phyloP scores from a whole-genome alignment of 192 early-diverging fungal genomes.

The Rhizoclosmatium sp. region DNA sequence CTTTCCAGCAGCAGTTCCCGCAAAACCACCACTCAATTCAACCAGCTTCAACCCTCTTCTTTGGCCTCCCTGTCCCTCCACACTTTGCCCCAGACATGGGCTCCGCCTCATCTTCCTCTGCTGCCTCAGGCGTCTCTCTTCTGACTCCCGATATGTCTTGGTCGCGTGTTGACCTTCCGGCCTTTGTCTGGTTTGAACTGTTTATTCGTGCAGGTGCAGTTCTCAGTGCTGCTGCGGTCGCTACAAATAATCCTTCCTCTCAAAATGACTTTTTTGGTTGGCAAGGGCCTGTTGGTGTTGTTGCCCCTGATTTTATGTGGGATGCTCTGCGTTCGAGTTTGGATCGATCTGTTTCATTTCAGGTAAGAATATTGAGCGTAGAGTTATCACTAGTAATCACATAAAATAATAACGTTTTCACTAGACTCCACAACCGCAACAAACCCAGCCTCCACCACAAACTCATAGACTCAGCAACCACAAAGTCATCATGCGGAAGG shows the following conservation, averaged over 20 bases:
- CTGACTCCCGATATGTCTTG: slow-evolving; percentile 33
- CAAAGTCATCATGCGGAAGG: background rate
- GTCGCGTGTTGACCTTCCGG: slow-evolving; percentile 35
- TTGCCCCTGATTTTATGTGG: slow-evolving; percentile 40
- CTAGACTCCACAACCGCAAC: background rate
- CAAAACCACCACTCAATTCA: slow-evolving; percentile 12
- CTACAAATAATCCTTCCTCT: background rate
- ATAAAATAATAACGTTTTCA: background rate
- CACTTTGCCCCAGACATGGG: slow-evolving; percentile 15
- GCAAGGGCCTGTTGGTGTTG: slow-evolving; percentile 33
- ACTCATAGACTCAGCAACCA: background rate
- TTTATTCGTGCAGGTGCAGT: slow-evolving; percentile 40
- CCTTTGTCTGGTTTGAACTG: slow-evolving; percentile 43
- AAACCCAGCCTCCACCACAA: background rate
- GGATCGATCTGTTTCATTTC: slow-evolving; percentile 16
- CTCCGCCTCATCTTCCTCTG: background rate
- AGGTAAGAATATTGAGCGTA: background rate
- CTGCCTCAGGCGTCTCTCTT: slow-evolving; percentile 3
- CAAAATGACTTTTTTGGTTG: slow-evolving; percentile 32
- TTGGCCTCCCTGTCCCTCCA: slow-evolving; percentile 30
- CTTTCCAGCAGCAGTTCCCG: background rate
- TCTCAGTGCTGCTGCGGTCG: slow-evolving; percentile 36
- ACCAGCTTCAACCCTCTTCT: slow-evolving; percentile 10
- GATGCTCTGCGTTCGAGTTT: slow-evolving; percentile 20
- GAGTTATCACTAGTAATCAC: background rate